Base-by-base conservation (phyloP, 2,329 filamentous ascomycete genomes). In the Colletotrichum navitas region DNA sequence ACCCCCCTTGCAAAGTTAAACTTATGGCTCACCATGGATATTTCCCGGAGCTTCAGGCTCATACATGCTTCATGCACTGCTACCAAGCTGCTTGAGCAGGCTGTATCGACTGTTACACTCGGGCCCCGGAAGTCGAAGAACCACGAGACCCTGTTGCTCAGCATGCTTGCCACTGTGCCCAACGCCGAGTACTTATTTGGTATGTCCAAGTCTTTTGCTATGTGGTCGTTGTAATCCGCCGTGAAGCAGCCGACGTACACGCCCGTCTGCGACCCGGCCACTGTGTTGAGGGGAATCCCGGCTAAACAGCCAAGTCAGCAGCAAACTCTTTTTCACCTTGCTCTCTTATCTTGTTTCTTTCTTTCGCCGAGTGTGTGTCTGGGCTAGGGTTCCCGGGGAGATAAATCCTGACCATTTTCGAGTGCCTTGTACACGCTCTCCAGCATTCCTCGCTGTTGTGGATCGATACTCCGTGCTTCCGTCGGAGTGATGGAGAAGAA, bases 81-180 rank as follows among this genome's bases (percentile, higher is more conserved):
- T 3, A 81, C 78, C 10, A 83, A 65, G 51, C 76, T 79, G 5
- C 78, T 78, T 0, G 80, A 82, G 63, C 82, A 84, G 2, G 81
- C 82, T 7, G 82, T 83, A 58, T 83, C 80, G n/a, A 83, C 75
- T 4, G 79, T 81, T 45, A 80, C 74, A 39, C 77, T 79, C 0
- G 80, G 77, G 0, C 80, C 80, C 2, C 74, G 73, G 43, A 80
- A 74, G 45, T 83, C 77, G 66, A 82, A 82, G 55, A 77, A 79
- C 74, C 80, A 83, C n/a, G 79, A 80, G 12, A 81, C 72, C 11
- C 82, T 75, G 63, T 83, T 82, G 4, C 79, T 77, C 7, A 81
- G 67, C 41, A 81, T 80, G 51, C 75, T 76, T 1, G 74, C 71
- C 6, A 74, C 76, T 2, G 74, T 78, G 0, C 81, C 81, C 2